A percentile compares a stretch with the other conserved stretches of the same genome.
phyloP scores from a whole-genome alignment of 768 basidiomycete species.

The Auriscalpium vulgare region DNA sequence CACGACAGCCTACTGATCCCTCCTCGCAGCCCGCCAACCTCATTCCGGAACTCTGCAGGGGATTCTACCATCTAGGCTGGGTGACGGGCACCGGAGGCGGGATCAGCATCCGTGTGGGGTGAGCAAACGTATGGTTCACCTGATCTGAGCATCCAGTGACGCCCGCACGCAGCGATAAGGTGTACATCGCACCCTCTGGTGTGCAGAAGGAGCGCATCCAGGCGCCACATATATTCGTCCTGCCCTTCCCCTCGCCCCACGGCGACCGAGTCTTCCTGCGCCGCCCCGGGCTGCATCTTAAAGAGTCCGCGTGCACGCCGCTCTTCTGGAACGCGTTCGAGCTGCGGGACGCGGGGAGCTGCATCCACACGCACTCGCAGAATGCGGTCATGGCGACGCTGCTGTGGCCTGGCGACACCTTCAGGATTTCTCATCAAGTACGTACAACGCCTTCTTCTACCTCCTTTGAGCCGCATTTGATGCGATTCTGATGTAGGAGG shows the following conservation, averaged over 20 bases:
- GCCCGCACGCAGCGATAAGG: slow-evolving; percentile 45
- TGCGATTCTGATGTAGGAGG: background rate
- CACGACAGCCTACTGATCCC: background rate
- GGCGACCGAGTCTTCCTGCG: slow-evolving; percentile 72
- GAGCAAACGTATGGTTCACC: slow-evolving; percentile 14
- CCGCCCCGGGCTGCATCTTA: slow-evolving; percentile 60
- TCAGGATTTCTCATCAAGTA: slow-evolving; percentile 80
- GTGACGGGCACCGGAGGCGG: slow-evolving; percentile 87
- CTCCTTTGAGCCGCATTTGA: background rate
- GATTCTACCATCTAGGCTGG: slow-evolving; percentile 86
- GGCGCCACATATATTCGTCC: slow-evolving; percentile 79
- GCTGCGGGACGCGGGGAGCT: slow-evolving; percentile 69
- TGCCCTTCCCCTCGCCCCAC: slow-evolving; percentile 64
- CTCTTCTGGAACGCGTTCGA: slow-evolving; percentile 91
- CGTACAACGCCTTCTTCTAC: slow-evolving; percentile 7
- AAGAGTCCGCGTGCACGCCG: slow-evolving; percentile 84
- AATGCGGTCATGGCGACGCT: slow-evolving; percentile 86
- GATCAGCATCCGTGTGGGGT: slow-evolving; percentile 68
- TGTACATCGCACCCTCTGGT: slow-evolving; percentile 82
- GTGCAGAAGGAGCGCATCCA: slow-evolving; percentile 88
- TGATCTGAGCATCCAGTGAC: no score
- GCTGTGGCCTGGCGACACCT: slow-evolving; percentile 61
- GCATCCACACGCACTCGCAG: slow-evolving; percentile 89
- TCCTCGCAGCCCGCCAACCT: slow-evolving; percentile 74
- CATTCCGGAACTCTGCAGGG: slow-evolving; percentile 76